phyloP scores from a whole-genome alignment of 345 rosid genomes.

The Cochlearia excelsa region DNA sequence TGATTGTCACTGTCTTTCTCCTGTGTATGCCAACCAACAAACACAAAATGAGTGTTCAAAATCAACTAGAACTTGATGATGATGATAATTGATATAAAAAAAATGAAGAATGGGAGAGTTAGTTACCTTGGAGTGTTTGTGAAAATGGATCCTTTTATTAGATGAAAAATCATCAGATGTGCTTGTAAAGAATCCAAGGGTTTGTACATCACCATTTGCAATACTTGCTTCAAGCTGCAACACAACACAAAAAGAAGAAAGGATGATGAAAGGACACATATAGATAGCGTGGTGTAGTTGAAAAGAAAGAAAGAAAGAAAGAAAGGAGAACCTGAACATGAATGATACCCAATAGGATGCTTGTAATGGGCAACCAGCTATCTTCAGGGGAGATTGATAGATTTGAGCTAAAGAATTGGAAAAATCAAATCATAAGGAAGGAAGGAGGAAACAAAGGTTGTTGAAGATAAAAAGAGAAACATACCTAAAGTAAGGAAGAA shows the following conservation, averaged over 20 bases:
- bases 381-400: slow-evolving; percentile 82
- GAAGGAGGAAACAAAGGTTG: background rate
- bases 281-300: background rate
- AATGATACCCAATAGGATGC: slow-evolving; percentile 74
- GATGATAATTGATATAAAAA: too few species aligned
- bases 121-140: slow-evolving; percentile 44
- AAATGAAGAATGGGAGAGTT: background rate
- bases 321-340: slow-evolving; percentile 73
- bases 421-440: too few species aligned
- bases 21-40: slow-evolving; percentile 37
- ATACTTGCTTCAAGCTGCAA: slow-evolving; percentile 78
- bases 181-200: slow-evolving; percentile 51
- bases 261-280: slow-evolving; percentile 9
- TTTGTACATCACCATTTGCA: slow-evolving; percentile 73
- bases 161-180: slow-evolving; percentile 42
- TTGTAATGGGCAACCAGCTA: slow-evolving; percentile 90
- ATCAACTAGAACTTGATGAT: background rate
- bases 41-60: background rate
- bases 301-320: background rate
- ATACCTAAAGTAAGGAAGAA: slow-evolving; percentile 83
- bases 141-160: slow-evolving; percentile 31
- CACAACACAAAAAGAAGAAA: background rate
- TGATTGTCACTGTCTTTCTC: slow-evolving; percentile 38
- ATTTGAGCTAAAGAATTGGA: slow-evolving; percentile 53
- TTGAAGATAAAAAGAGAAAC: background rate